Percentiles rank a stretch among this genome's conserved stretches.
These are phyloP conservation scores for Parachlorella kessleri DNA, from an alignment of 139 green algal species.

Conservation along the genomic window DNA sequence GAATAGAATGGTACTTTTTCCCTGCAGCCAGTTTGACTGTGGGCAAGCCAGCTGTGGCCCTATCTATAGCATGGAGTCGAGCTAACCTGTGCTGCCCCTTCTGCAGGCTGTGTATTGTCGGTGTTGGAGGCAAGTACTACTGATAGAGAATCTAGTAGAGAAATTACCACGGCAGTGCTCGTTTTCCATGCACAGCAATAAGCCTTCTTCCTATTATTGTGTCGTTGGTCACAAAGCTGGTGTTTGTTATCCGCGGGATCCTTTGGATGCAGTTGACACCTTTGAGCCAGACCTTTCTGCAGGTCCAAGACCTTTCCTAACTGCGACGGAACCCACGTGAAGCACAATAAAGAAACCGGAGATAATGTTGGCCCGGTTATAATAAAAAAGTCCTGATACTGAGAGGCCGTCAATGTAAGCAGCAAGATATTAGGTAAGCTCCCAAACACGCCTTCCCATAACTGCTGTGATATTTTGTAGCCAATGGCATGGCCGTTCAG, in stretches of 20 bases:
- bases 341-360: conserved; percentile 76
- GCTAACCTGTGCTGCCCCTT: background rate
- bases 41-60: background rate
- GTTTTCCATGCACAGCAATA: too few species aligned
- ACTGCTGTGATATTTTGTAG: too few species aligned
- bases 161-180: too few species aligned
- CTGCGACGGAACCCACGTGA: conserved; percentile 68
- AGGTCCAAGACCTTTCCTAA: conserved; percentile 53
- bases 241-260: background rate
- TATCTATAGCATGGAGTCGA: background rate
- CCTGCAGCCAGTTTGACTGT: background rate
- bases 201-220: background rate
- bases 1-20: too few species aligned
- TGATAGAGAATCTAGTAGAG: too few species aligned
- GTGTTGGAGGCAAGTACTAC: too few species aligned
- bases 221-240: background rate
- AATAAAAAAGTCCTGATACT: too few species aligned
- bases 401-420: too few species aligned
- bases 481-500: too few species aligned
- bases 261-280: background rate
- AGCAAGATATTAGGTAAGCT: too few species aligned
- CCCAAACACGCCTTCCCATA: too few species aligned
- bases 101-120: conserved; percentile 58
- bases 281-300: background rate
- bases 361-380: conserved; percentile 82